A percentile compares a stretch with the other conserved stretches of the same genome.
Conservation (phyloP, 2,329 filamentous ascomycete species). For the Cercospora sojina region DNA sequence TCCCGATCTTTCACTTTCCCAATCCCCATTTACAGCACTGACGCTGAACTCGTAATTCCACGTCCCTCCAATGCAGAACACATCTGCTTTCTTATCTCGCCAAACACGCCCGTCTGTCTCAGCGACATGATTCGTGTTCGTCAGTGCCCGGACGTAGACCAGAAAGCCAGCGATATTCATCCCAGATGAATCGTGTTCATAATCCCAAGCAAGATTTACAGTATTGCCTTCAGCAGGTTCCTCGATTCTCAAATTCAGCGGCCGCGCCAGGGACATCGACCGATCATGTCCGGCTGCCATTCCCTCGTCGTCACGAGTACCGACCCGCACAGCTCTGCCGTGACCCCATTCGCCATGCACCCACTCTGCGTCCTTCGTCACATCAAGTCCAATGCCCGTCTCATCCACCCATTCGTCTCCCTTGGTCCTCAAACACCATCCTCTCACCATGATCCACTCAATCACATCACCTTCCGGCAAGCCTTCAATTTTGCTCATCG, state of each 20-base stretch:
- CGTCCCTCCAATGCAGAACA: constrained; percentile 4
- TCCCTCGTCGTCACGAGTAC: background rate
- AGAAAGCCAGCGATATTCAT: constrained; percentile 9
- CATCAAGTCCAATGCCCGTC: background rate
- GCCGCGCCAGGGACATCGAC: background rate
- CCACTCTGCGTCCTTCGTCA: background rate
- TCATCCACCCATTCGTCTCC: background rate
- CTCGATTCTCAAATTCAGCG: background rate
- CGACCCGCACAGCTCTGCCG: background rate
- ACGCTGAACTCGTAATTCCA: constrained; percentile 17
- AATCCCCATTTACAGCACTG: constrained; percentile 13
- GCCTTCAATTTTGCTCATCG: background rate
- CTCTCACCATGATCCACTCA: constrained; percentile 7
- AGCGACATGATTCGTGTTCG: background rate
- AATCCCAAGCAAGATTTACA: background rate
- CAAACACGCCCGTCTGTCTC: constrained; percentile 8
- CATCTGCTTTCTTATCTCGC: constrained; percentile 1
- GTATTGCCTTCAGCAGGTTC: background rate
- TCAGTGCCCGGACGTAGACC: constrained; percentile 9
- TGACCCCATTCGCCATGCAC: background rate
- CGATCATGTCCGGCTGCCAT: background rate
- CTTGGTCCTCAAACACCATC: constrained; percentile 8
- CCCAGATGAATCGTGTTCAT: background rate
- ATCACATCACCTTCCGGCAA: constrained; percentile 8
- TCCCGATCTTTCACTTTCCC: constrained; percentile 13